phyloP scores from a whole-genome alignment of 2,329 filamentous ascomycete genomes.

The Fusarium luffae region DNA sequence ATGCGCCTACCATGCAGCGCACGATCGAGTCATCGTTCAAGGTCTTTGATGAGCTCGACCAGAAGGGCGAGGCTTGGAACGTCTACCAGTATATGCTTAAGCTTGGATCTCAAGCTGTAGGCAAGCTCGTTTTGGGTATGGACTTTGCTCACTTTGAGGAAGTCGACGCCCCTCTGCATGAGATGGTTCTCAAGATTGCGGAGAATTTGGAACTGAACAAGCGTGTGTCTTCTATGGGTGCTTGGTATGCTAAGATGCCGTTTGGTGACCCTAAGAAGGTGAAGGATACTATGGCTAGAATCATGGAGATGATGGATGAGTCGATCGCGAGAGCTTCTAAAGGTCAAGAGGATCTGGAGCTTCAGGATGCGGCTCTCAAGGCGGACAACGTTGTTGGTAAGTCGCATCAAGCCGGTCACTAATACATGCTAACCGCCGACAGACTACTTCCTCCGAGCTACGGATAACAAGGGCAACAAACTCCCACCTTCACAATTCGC shows the following conservation, averaged over 20 bases:
- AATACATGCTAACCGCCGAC: fast-evolving
- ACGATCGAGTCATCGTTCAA: slow-evolving; percentile 62
- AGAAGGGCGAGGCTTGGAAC: slow-evolving; percentile 58
- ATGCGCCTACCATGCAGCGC: slow-evolving; percentile 68
- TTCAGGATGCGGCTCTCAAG: slow-evolving; percentile 62
- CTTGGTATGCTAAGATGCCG: slow-evolving; percentile 66
- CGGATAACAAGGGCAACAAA: slow-evolving; percentile 64
- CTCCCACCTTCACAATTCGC: slow-evolving; percentile 52
- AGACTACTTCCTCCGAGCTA: slow-evolving; percentile 65
- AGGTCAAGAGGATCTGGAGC: slow-evolving; percentile 52
- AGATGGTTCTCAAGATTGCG: slow-evolving; percentile 63
- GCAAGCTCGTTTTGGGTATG: slow-evolving; percentile 57
- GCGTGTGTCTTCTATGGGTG: slow-evolving; percentile 63
- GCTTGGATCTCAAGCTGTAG: slow-evolving; percentile 58
- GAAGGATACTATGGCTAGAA: slow-evolving; percentile 46
- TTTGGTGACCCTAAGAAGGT: slow-evolving; percentile 66
- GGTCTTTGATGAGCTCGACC: slow-evolving; percentile 64
- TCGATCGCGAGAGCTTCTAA: slow-evolving; percentile 52
- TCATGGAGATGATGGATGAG: slow-evolving; percentile 52
- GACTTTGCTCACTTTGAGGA: slow-evolving; percentile 58
- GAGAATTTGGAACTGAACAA: slow-evolving; percentile 67
- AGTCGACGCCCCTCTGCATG: slow-evolving; percentile 59
- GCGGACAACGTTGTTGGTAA: slow-evolving; percentile 53
- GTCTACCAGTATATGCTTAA: slow-evolving; percentile 64
- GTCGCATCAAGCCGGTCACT: no score